These are phyloP conservation scores for Penicillium corylophilum DNA, from an alignment of 2,329 filamentous ascomycete genomes.

Conservation along the genomic window DNA sequence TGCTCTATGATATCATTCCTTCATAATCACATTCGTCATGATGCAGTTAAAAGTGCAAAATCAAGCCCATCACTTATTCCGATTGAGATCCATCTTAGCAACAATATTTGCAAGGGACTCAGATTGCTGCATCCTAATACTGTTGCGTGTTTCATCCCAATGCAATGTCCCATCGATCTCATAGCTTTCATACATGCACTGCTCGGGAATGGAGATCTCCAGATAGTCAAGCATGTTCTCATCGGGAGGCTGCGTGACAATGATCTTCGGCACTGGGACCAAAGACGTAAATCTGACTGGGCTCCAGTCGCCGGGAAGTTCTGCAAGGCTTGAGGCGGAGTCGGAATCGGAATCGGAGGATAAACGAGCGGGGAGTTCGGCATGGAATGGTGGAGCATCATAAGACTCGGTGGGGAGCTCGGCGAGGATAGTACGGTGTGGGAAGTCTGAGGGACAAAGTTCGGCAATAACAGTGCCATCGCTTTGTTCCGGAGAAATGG, in stretches of 20 bases:
- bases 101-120: conserved; percentile 13
- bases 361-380: conserved; percentile 6
- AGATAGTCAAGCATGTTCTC: conserved; percentile 1
- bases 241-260: conserved; percentile 7
- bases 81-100: conserved; percentile 10
- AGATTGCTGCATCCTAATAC: conserved; percentile 12
- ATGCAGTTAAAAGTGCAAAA: neutral
- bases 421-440: neutral
- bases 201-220: neutral
- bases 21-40: neutral
- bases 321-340: conserved; percentile 4
- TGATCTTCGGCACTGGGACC: conserved; percentile 7
- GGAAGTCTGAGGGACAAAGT: too few relatives aligned
- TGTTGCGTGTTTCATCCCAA: conserved; percentile 15
- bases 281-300: neutral
- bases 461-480: neutral
- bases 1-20: neutral
- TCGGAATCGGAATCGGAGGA: neutral
- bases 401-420: neutral
- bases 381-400: neutral
- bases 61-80: neutral
- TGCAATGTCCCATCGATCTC: conserved; percentile 18
- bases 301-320: conserved; percentile 4
- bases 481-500: neutral
- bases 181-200: conserved; percentile 1